phyloP scores from a whole-genome alignment of 306 rosid genomes.

The Gynostemma pentaphyllum region DNA sequence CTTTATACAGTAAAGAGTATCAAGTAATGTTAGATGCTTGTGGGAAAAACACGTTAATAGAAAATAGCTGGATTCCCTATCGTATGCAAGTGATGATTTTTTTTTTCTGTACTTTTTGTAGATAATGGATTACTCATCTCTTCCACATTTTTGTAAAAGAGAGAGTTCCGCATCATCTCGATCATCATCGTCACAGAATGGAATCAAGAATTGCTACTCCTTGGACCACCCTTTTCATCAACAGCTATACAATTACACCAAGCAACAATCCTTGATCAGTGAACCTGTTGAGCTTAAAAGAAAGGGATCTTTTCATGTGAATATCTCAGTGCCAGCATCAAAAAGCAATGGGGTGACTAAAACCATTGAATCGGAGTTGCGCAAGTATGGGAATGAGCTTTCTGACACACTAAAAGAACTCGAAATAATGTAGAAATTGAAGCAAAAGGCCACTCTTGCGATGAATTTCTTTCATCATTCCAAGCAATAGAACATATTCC shows the following conservation, averaged over 20 bases:
- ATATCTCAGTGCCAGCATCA: conserved; percentile 44
- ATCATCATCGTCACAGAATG: conserved; percentile 29
- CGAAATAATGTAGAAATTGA: conserved; percentile 19
- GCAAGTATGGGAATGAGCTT: conserved; percentile 30
- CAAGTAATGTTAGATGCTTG: neutral
- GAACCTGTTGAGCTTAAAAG: conserved; percentile 39
- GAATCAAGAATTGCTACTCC: conserved; percentile 57
- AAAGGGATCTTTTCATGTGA: conserved; percentile 79
- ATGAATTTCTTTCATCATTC: conserved; percentile 2
- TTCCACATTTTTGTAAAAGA: conserved; percentile 76
- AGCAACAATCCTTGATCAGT: conserved; percentile 39
- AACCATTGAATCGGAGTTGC: conserved; percentile 56
- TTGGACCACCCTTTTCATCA: conserved; percentile 79
- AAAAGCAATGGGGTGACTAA: conserved; percentile 43
- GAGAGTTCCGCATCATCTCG: conserved; percentile 78
- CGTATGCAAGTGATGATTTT: neutral
- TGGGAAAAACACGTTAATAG: conserved; percentile 10
- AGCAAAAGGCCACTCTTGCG: conserved; percentile 4
- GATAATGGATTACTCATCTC: conserved; percentile 81
- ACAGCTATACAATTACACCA: conserved; percentile 60
- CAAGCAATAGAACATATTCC: conserved; percentile 1
- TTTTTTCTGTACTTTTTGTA: conserved; percentile 26
- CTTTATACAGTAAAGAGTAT: neutral
- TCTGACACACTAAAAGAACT: conserved; percentile 30
- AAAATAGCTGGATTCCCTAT: neutral